Base-by-base conservation (phyloP, 306 rosid genomes). In the Pueraria montana region DNA sequence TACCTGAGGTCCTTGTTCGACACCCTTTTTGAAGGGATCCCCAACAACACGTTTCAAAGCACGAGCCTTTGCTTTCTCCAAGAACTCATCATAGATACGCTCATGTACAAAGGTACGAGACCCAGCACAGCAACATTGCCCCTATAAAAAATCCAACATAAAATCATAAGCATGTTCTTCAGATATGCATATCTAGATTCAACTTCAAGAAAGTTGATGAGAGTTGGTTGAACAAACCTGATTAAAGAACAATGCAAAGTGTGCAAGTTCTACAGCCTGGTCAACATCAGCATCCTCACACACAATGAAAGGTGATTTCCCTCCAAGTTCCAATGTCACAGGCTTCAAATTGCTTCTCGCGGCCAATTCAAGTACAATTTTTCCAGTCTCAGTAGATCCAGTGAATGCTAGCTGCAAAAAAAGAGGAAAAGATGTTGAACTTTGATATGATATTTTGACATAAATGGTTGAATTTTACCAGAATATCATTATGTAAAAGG, bases 1-100 rank as follows among this genome's bases (percentile, higher is more conserved):
- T 84, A 91, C 93, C 89, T 91, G 95, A 82, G 93, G 95, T 38
- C 95, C 95, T 82, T 91, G 95, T 74, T 91, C 95, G 12, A 88
- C 82, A 38, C 90, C 93, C 82, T 85, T 81, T 84, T 83, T 89
- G 83, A 91, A 91, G 71, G 93, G 93, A 84, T 91, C 95, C 26
- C 95, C 93, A 77, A 91, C 95, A 38, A 77, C 81, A 17, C 95
- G 93, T n/a, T 63, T 88, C 64, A 84, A 7, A 48, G 95, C 95
- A 17, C 93, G 90, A 1, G 89, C 88, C 89, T 46, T 91, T 11
- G 93, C 58, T 77, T 91, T 91, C 83, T 88, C 91, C 13, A 88
- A 4, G 81, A 91, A 91, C 77, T 89, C 95, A 13, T 89, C 93
- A 21, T 91, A 85, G 6, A 89, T 79, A 20, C 85, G 86, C 70